phyloP scores from a whole-genome alignment of 164 flowering plant genomes.

The Paratinospora sagittata region DNA sequence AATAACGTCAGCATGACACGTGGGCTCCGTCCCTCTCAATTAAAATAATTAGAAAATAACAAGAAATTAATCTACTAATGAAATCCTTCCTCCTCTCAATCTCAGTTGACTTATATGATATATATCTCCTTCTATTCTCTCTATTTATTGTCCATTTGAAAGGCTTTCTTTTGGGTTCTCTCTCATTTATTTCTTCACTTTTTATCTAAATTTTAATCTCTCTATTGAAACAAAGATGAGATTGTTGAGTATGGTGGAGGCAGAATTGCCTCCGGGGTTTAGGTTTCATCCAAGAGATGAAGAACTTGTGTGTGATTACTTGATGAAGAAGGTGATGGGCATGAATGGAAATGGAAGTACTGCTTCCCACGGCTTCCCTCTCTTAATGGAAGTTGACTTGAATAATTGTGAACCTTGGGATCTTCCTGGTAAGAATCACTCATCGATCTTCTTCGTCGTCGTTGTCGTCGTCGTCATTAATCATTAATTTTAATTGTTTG shows the following conservation, averaged over 20 bases:
- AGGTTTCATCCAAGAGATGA: slow-evolving; percentile 5
- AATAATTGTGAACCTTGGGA: background rate
- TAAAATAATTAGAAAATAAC: background rate
- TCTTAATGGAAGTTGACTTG: background rate
- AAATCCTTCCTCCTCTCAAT: too few species aligned
- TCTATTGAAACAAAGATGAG: background rate
- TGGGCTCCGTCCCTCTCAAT: background rate
- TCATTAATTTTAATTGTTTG: background rate
- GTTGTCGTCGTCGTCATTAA: background rate
- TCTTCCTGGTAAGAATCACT: background rate
- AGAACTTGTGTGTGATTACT: slow-evolving; percentile 3
- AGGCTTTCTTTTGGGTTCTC: background rate
- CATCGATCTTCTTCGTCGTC: background rate
- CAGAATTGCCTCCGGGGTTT: slow-evolving; percentile 1
- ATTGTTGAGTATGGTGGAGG: slow-evolving; percentile 3
- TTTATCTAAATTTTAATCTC: background rate
- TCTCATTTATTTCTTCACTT: background rate
- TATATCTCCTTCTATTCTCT: background rate
- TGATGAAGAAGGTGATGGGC: slow-evolving; percentile 6
- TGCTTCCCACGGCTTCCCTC: background rate
- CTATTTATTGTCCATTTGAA: background rate
- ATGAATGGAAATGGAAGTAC: background rate
- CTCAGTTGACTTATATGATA: too few species aligned
- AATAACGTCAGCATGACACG: background rate
- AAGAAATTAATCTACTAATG: background rate